These are phyloP conservation scores for Ajuga reptans DNA, from an alignment of 305 asterid species.

Conservation along the genomic window DNA sequence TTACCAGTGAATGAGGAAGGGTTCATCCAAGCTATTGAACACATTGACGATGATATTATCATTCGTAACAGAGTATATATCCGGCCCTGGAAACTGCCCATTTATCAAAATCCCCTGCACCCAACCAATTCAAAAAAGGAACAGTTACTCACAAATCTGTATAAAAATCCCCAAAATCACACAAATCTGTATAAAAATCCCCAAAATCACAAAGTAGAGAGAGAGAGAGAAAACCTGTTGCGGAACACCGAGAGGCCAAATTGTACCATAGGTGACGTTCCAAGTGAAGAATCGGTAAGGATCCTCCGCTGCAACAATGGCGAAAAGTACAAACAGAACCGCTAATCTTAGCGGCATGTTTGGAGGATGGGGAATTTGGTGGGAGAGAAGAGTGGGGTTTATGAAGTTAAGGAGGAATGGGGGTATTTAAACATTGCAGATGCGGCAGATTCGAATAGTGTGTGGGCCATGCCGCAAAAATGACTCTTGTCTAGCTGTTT, in stretches of 20 bases:
- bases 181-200: not conserved
- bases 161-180: not conserved
- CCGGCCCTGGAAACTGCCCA: constrained; percentile 90
- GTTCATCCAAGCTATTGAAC: constrained; percentile 71
- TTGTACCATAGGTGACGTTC: constrained; percentile 77
- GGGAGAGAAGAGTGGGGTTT: not conserved
- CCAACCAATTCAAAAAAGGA: not conserved
- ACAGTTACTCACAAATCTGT: not conserved
- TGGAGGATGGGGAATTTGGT: no score
- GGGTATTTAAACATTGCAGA: constrained; percentile 23
- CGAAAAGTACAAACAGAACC: constrained; percentile 20
- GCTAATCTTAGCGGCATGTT: constrained; percentile 29
- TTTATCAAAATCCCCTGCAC: constrained; percentile 84
- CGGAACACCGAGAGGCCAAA: constrained; percentile 69
- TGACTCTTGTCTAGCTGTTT: no score
- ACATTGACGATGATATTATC: constrained; percentile 72
- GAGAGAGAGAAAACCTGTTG: constrained; percentile 45
- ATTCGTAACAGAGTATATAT: constrained; percentile 59
- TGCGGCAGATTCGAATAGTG: not conserved
- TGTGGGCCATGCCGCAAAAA: not conserved
- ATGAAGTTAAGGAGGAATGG: not conserved
- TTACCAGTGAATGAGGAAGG: constrained; percentile 81
- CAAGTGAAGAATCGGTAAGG: constrained; percentile 76
- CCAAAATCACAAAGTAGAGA: not conserved
- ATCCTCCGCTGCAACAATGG: constrained; percentile 46